phyloP scores from a whole-genome alignment of 495 filamentous ascomycete genomes.

The Pyrenopolyporus hunteri region DNA sequence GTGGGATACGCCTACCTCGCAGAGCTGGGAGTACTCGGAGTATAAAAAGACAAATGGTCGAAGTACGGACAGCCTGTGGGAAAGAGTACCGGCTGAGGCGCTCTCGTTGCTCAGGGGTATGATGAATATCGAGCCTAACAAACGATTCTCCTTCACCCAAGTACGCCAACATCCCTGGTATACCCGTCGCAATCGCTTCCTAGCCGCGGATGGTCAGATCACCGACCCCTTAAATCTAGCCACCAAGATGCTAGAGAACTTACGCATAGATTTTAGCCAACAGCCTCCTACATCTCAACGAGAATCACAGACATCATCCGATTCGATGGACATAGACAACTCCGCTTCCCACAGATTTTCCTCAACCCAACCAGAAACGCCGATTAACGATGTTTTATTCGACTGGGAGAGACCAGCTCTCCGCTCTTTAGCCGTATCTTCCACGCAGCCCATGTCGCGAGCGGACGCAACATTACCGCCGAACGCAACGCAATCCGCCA shows the following conservation, averaged over 20 bases:
- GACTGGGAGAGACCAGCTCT: slow-evolving; percentile 73
- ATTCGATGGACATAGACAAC: slow-evolving; percentile 63
- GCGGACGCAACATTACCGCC: slow-evolving; percentile 40
- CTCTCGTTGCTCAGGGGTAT: slow-evolving; percentile 91
- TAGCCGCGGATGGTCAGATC: slow-evolving; percentile 75
- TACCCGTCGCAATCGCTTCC: slow-evolving; percentile 78
- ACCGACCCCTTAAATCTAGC: slow-evolving; percentile 81
- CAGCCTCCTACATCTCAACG: slow-evolving; percentile 62
- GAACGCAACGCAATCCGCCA: slow-evolving; percentile 41
- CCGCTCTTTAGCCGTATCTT: slow-evolving; percentile 59
- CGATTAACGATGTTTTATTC: slow-evolving; percentile 69
- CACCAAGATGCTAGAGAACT: slow-evolving; percentile 87
- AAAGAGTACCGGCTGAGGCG: slow-evolving; percentile 74
- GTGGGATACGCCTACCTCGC: slow-evolving; percentile 88
- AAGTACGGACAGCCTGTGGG: slow-evolving; percentile 86
- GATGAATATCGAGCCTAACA: slow-evolving; percentile 78
- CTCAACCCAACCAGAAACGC: slow-evolving; percentile 82
- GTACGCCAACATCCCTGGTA: slow-evolving; percentile 96
- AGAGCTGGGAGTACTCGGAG: slow-evolving; percentile 83
- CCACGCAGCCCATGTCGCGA: slow-evolving; percentile 57
- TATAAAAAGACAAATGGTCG: slow-evolving; percentile 80
- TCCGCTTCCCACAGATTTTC: slow-evolving; percentile 50
- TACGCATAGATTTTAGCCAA: slow-evolving; percentile 89
- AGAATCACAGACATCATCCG: slow-evolving; percentile 47
- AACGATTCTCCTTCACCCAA: slow-evolving; percentile 84